Base-by-base conservation (phyloP, 2,329 filamentous ascomycete species). In the Endoconidiophora polonica region DNA sequence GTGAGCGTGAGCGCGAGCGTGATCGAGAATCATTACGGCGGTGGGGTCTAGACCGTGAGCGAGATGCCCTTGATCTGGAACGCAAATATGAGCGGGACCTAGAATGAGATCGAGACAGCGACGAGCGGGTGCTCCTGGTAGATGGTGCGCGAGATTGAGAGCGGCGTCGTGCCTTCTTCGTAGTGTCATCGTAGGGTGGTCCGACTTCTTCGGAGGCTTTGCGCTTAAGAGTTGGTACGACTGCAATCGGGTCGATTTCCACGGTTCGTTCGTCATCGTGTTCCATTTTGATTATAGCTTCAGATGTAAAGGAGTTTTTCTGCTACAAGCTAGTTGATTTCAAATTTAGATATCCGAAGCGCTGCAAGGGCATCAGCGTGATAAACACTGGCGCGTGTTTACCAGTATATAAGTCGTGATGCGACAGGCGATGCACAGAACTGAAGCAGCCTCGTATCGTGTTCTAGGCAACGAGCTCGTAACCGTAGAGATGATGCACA, bases 131-230 rank as follows among this genome's bases (percentile, higher is more conserved):
- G 29, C 29, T 33, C 9, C 12, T 33, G 4, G 5, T 22, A 23
- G 40, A 29, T 3, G n/a, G 46, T 7, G 44, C 40, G 14, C 26
- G 52, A 26, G 38, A 42, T 20, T 22, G 42, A 14, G 33, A 40
- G 5, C 29, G 26, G 10, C 46, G 26, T 24, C 51, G 51, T n/a
- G 51, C 39, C 39, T 50, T 53, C 33, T 50, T 53, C 20, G 48
- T 9, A 5, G 48, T 9, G 5, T 48, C 52, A 12, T 44, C 44
- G 10, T 16, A 14, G 29, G 23, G 18, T 10, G 38, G 14, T 36
- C 10, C 44, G 48, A 44, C 39, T n/a, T 50, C 47, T 26, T 36
- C 23, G 39, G 24, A 50, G 24, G 52, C 52, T 26, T 50, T 50
- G 52, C 52, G 52, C 47, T 53, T 53, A 4, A 47, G 33, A 22